Evolutionary conservation across 768 basidiomycete genomes (phyloP), one percentile per base, ranked within the genome.

Genomic region (Trametes maxima): DNA sequence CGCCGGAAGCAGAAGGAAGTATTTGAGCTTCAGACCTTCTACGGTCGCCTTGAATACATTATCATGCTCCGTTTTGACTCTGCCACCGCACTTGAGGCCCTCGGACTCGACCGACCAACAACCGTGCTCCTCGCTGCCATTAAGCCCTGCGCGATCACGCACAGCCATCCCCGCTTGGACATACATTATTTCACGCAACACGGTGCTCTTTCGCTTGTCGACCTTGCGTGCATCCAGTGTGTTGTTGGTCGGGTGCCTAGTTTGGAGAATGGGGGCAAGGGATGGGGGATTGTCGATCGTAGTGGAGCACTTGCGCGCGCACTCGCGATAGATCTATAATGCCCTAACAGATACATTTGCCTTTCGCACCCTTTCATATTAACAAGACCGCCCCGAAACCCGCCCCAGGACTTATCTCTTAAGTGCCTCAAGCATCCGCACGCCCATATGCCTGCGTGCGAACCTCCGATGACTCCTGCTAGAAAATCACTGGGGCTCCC

Each of bases 41-140:
- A 66, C 63, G 77, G 77, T 1, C 73, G 74, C 58, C 71, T 79
- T 1, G 58, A 70, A 48, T 52, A 68, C 39, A 69, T 79, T 17
- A 62, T 75, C 37, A 59, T 70, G 21, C 35, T 78, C 17, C 57
- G 11, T 13, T 19, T 54, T 25, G 33, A 51, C n/a, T 14, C 49
- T 3, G n/a, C 46, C 8, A n/a, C 36, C 0, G 22, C 45, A 1
- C 45, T 47, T 19, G 16, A 3, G 6, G 14, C 16, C 6, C 17
- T 35, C 8, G 46, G 22, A 5, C 25, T 47, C 24, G 46, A 47
- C 46, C 25, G 11, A 25, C 44, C 37, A 3, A 21, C 45, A 7
- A 10, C 46, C 5, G 11, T 47, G 16, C 12, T 47, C 19, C 46
- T 47, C 13, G 46, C 46, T 8, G 46, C 22, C 11, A 47, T 47